Percentiles rank a stretch among this genome's conserved stretches.
phyloP scores from a whole-genome alignment of 805 yeast species.

The Metschnikowia orientalis region DNA sequence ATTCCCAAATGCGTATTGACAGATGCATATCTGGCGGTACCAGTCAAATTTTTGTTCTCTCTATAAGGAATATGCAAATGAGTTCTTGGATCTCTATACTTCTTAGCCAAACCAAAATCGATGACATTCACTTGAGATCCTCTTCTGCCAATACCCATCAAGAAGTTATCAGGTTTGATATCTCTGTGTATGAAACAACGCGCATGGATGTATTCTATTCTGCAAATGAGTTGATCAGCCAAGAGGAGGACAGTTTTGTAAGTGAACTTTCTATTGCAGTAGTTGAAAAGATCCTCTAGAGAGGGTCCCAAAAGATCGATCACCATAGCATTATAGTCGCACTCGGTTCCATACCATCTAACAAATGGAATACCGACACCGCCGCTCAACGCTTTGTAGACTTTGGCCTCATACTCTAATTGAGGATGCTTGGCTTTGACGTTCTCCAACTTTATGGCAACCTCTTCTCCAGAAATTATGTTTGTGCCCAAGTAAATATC shows the following conservation, averaged over 20 bases:
- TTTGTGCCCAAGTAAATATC: slow-evolving; percentile 93
- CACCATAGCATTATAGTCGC: slow-evolving; percentile 95
- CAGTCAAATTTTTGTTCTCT: slow-evolving; percentile 22
- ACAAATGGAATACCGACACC: slow-evolving; percentile 97
- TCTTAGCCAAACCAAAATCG: slow-evolving; percentile 91
- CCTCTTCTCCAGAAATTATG: slow-evolving; percentile 94
- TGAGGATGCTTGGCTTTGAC: slow-evolving; percentile 93
- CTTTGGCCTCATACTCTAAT: slow-evolving; percentile 93
- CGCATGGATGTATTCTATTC: slow-evolving; percentile 94
- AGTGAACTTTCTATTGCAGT: slow-evolving; percentile 89
- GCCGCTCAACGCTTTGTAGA: slow-evolving; percentile 88
- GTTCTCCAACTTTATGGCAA: slow-evolving; percentile 91
- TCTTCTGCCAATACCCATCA: slow-evolving; percentile 87
- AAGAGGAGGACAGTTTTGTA: slow-evolving; percentile 87
- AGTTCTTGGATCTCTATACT: slow-evolving; percentile 89
- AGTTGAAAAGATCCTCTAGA: slow-evolving; percentile 90
- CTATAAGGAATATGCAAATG: slow-evolving; percentile 79
- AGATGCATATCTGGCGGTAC: slow-evolving; percentile 22
- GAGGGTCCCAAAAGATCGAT: slow-evolving; percentile 95
- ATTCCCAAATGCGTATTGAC: slow-evolving; percentile 22
- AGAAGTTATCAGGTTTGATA: slow-evolving; percentile 77
- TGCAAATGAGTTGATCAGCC: slow-evolving; percentile 91
- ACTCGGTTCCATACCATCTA: slow-evolving; percentile 95
- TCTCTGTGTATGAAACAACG: slow-evolving; percentile 85
- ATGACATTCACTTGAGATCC: slow-evolving; percentile 95